These are phyloP conservation scores for Gamsiella multidivaricata DNA, from an alignment of 192 early-diverging fungal species.

Conservation along the genomic window DNA sequence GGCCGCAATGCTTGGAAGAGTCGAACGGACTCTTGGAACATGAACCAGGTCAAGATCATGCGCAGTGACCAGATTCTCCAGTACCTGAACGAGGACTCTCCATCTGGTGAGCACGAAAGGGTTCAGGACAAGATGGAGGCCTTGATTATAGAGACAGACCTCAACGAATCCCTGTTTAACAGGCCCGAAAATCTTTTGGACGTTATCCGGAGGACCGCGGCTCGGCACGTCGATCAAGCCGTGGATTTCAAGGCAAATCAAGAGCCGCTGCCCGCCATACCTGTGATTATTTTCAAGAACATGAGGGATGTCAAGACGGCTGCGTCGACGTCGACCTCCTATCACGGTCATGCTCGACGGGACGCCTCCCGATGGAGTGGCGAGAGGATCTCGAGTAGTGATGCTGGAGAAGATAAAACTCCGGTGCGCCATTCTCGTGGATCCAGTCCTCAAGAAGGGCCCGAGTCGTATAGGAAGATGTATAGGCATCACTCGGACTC, in stretches of 20 bases:
- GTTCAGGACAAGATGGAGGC: conserved; percentile 44
- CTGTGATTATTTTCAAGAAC: conserved; percentile 49
- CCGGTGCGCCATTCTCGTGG: background rate
- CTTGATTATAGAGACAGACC: conserved; percentile 38
- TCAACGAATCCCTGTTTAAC: conserved; percentile 11
- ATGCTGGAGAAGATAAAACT: conserved; percentile 15
- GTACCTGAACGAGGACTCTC: conserved; percentile 14
- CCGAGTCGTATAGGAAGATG: background rate
- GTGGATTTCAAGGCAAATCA: background rate
- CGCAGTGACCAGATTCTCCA: conserved; percentile 24
- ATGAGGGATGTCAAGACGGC: conserved; percentile 37
- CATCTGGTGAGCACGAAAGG: background rate
- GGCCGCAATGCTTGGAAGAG: conserved; percentile 45
- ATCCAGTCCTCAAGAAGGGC: background rate
- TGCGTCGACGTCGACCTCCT: conserved; percentile 17
- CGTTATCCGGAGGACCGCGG: conserved; percentile 11
- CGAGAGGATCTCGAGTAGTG: conserved; percentile 49
- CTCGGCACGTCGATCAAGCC: background rate
- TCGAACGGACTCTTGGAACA: conserved; percentile 31
- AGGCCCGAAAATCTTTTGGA: conserved; percentile 38
- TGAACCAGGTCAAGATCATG: conserved; percentile 35
- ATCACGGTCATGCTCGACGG: conserved; percentile 39
- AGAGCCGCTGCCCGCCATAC: background rate
- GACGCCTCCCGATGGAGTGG: conserved; percentile 44
- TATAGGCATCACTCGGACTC: conserved; percentile 18